Base-by-base conservation (phyloP, 1,284 basidiomycete genomes). In the Fomitopsis schrenkii region DNA sequence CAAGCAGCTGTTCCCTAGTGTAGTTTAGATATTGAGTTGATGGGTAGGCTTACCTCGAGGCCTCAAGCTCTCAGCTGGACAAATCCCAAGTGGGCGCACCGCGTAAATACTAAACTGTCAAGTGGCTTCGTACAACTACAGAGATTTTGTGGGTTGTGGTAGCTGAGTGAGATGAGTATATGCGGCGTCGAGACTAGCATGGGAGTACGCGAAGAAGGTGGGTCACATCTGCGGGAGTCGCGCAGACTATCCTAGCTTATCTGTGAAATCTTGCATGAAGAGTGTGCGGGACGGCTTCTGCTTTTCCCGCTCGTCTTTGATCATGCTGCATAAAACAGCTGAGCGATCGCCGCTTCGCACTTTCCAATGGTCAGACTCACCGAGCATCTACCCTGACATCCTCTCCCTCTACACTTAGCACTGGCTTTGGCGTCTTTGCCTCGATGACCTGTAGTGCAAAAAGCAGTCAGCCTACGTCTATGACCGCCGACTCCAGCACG, bases 351-450 rank as follows among this genome's bases (percentile, higher is more conserved):
- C 38, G 19, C 41, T 36, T 7, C 35, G 42, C 41, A 65, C 6
- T 19, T 15, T 30, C 40, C 26, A 53, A 57, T 55, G 28, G 46
- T 19, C 53, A 2, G 30, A 77, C 87, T 57, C 59, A 94, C 94
- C 94, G 83, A 50, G 89, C 82, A 75, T 98, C 94, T 54, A 95
- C 80, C 36, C 96, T 80, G 0, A 91, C 87, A 73, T 98, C 97
- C 65, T 97, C 95, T 30, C 93, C 92, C 75, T 98, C 94, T 0
- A 97, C 88, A 1, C 88, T 87, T 2, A 98, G 75, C 48, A 91
- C 86, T 3, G 94, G 87, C 69, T 94, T 86, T 0, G 97, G 92
- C 26, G 89, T 95, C 77, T 97, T 97, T 6, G 96, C 96, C 45
- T 97, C 92, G 66, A 98, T 82, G 30, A 98, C 91, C 95, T 97